Evolutionary conservation across 768 basidiomycete species (phyloP), one percentile per base, ranked within the genome.

Genomic region (Tricholoma furcatifolium): DNA sequence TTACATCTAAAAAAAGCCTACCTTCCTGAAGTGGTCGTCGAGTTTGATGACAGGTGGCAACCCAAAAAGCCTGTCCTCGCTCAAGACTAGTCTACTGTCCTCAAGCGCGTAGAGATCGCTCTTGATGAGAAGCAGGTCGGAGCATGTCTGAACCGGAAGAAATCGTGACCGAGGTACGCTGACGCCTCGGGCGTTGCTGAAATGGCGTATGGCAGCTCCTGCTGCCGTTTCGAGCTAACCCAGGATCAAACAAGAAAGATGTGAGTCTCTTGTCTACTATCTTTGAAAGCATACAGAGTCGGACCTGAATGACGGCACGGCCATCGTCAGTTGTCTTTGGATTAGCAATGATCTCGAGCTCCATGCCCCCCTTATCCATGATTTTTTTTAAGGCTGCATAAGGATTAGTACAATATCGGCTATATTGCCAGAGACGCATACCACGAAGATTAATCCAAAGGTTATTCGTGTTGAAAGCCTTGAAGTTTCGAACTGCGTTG

Each of bases 1-100:
- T 79, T 77, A 43, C 79, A 59, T 59, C 14, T 12, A n/a, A 8
- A 21, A 39, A 6, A 24, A 24, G 42, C 63, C 43, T 47, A 86
- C 87, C 79, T 87, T 89, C 77, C 87, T 91, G 78, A 93, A 93
- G 62, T 85, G 84, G 64, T 88, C 85, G 45, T 88, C 88, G 44
- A 92, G 79, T 74, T 91, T 91, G 77, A 93, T 83, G 38, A 91
- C 85, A 6, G 91, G 91, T 36, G 84, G 78, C 20, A 77, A 81
- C 45, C 70, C 75, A 64, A 90, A 89, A 74, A 85, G 80, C 54
- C 85, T 70, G 12, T 74, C 70, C 57, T 76, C 76, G 64, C 81
- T 86, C 74, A 91, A 83, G 53, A 85, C 76, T 47, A 89, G 76
- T 53, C 80, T 81, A 6, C 89, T 88, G 61, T 91, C 82, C 70